These are phyloP conservation scores for Symbiodinium pilosum DNA, from an alignment of 73 alveolate genomes.

Conservation along the genomic window DNA sequence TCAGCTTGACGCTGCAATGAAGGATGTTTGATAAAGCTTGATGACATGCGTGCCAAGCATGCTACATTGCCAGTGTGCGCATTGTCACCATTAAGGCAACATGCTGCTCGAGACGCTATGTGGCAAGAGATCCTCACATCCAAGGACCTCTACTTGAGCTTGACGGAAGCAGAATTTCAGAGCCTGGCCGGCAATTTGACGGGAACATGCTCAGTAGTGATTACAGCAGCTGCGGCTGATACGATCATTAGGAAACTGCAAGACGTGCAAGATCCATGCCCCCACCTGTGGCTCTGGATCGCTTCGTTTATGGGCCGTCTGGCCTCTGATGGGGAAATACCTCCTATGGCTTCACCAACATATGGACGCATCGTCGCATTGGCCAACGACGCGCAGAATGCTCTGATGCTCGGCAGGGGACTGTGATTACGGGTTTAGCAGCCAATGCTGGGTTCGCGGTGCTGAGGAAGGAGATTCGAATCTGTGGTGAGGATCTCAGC, in stretches of 20 bases:
- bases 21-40: background rate
- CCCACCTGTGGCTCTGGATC: conserved; percentile 46
- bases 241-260: conserved; percentile 53
- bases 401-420: too few relatives aligned
- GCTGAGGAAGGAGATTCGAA: conserved; percentile 51
- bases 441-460: too few relatives aligned
- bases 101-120: background rate
- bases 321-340: conserved; percentile 50
- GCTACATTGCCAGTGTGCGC: background rate
- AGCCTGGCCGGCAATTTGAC: background rate
- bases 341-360: conserved; percentile 58
- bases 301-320: conserved; percentile 28
- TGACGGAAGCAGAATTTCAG: conserved; percentile 29
- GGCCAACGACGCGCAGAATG: conserved; percentile 66
- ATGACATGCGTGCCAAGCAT: background rate
- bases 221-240: too few relatives aligned
- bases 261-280: conserved; percentile 10
- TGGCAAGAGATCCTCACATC: conserved; percentile 4
- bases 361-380: conserved; percentile 54
- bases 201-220: too few relatives aligned
- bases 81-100: background rate
- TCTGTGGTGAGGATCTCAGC: conserved; percentile 38
- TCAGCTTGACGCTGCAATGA: background rate
- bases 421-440: too few relatives aligned
- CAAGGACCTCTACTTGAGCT: background rate